Conservation (phyloP, 257 asterid genomes). For the Paraleonurus japonicus region DNA sequence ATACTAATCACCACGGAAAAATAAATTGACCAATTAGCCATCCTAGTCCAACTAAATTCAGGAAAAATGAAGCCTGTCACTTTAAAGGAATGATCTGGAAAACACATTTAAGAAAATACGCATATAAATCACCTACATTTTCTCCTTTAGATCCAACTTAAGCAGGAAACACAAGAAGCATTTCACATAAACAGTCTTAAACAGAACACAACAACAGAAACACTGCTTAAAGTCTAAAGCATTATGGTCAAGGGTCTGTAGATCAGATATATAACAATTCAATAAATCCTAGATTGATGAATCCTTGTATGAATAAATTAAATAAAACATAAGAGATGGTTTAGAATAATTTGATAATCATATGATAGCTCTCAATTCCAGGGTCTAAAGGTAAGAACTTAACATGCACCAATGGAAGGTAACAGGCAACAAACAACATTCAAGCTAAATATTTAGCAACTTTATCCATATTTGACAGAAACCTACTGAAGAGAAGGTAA, state of each 20-base stretch:
- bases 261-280: not conserved
- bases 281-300: not conserved
- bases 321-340: slow-evolving; percentile 14
- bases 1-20: not conserved
- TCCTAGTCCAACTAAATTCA: slow-evolving; percentile 9
- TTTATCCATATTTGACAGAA: slow-evolving; percentile 13
- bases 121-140: not conserved
- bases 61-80: slow-evolving; percentile 4
- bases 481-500: slow-evolving; percentile 8
- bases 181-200: not conserved
- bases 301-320: not conserved
- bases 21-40: not conserved
- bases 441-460: not conserved
- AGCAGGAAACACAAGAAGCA: slow-evolving; percentile 12
- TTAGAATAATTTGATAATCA: not conserved
- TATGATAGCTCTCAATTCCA: slow-evolving; percentile 1
- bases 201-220: not conserved
- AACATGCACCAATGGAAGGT: slow-evolving; percentile 9
- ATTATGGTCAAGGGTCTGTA: not conserved
- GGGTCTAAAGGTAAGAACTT: not conserved
- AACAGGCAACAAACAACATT: not conserved
- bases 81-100: not conserved
- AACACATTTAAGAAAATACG: not conserved
- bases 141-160: slow-evolving; percentile 1
- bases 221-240: slow-evolving; percentile 4